Evolutionary conservation across 2,329 filamentous ascomycete species (phyloP).

Genomic region (Biscogniauxia mediterranea): DNA sequence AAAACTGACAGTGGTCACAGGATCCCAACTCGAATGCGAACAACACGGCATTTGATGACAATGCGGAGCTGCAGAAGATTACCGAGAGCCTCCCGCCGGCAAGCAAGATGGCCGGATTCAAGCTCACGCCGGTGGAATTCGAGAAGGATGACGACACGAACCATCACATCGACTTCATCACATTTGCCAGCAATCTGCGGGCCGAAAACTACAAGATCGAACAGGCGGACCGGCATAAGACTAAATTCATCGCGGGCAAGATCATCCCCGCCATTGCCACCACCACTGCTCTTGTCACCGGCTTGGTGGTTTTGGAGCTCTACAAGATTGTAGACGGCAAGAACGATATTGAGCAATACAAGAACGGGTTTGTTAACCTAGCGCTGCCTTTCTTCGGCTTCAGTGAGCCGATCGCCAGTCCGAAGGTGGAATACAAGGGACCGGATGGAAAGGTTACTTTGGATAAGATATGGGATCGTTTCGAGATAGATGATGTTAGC

Average conservation of each 20-base stretch:
- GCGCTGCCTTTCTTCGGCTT: conserved; percentile 97
- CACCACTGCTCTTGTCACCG: conserved; percentile 92
- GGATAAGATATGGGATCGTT: conserved; percentile 98
- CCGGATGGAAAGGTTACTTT: conserved; percentile 76
- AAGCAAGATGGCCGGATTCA: conserved; percentile 81
- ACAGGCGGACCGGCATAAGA: conserved; percentile 90
- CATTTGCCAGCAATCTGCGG: conserved; percentile 91
- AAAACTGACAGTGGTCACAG: conserved; percentile 29
- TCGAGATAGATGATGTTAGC: conserved; percentile 84
- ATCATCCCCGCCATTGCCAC: conserved; percentile 99
- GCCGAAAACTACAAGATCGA: conserved; percentile 98
- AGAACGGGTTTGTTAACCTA: conserved; percentile 97
- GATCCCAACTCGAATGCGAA: conserved; percentile 73
- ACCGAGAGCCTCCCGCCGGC: conserved; percentile 71
- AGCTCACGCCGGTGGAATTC: conserved; percentile 89
- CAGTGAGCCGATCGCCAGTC: conserved; percentile 91
- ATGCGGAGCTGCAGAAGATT: conserved; percentile 72
- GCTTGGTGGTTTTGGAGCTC: conserved; percentile 85
- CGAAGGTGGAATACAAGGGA: conserved; percentile 86
- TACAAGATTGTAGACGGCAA: conserved; percentile 98
- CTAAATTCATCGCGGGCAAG: conserved; percentile 99
- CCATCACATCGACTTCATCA: conserved; percentile 98
- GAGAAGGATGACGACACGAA: conserved; percentile 99
- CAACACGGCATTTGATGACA: conserved; percentile 62
- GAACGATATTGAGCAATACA: conserved; percentile 96